Evolutionary conservation across 306 rosid species (phyloP).

Genomic region (Prunus mongolica): DNA sequence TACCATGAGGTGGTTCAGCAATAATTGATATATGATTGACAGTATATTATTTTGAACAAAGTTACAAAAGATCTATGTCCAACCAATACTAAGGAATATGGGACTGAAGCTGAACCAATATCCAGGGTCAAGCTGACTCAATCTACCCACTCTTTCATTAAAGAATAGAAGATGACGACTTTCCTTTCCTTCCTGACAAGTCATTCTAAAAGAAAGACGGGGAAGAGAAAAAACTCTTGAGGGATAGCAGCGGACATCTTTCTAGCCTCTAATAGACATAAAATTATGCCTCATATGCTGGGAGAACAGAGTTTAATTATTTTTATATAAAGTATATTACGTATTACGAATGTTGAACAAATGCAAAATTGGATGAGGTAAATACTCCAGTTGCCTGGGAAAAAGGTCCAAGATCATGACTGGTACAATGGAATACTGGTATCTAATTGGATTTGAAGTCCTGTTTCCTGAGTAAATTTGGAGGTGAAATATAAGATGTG

Average conservation of each 20-base stretch:
- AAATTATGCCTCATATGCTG: neutral
- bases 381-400: neutral
- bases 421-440: neutral
- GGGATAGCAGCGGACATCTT: neutral
- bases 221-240: neutral
- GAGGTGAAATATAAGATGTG: neutral
- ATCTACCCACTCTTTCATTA: neutral
- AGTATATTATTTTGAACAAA: neutral
- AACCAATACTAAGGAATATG: neutral
- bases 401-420: neutral
- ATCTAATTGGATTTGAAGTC: neutral
- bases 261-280: neutral
- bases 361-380: neutral
- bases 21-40: constrained; percentile 9
- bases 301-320: neutral
- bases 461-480: neutral
- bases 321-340: neutral
- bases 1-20: constrained; percentile 1
- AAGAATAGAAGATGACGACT: neutral
- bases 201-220: neutral
- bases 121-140: neutral
- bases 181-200: neutral
- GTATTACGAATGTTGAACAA: neutral
- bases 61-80: neutral
- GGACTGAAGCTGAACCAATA: constrained; percentile 7